Evolutionary conservation across 352 stramenopile genomes (phyloP), one percentile per base, ranked within the genome.

Genomic region (Globisporangium barbulae): DNA sequence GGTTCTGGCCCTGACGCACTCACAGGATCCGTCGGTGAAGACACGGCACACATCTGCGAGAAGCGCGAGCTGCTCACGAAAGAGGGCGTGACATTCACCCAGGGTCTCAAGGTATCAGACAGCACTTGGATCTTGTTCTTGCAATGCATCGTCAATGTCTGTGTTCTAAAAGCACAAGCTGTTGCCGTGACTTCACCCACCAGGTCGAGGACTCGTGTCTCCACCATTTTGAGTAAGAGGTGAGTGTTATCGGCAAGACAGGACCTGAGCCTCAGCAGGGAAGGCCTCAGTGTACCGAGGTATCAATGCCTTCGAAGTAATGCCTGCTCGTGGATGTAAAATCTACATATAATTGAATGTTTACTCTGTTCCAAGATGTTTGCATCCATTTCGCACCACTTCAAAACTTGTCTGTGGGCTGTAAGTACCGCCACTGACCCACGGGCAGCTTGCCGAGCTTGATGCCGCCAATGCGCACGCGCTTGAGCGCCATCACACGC

Each of bases 381-480:
- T 9, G 3, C 22, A 22, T 15, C 5, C 15, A 15, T 54, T 39
- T 55, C 7, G 28, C 35, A 17, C 12, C 7, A 41, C 1, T 31
- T 42, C 42, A 80, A 68, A 90, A 69, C 42, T 73, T 75, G 71
- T 91, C 83, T 12, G 71, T 88, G 10, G 76, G 80, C 52, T 91
- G 82, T 50, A 91, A 72, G 66, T 93, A 95, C 63, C 83, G 78
- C 88, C 88, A 96, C 57, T 91, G 74, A 9, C 88, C 87, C 2
- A 86, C 63, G 10, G 81, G 83, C 28, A 96, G 50, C 31, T 76
- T 74, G 8, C 81, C 85, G 5, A 98, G 72, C 37, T 83, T 90
- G 58, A 98, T 90, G n/a, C 76, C 78, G 59, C 89, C 91, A 68
- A 98, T 98, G 25, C 84, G 75, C 22, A 98, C 82, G 52, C 96